Evolutionary conservation across 768 basidiomycete species (phyloP).

Genomic region (Paxillus ammoniavirescens): DNA sequence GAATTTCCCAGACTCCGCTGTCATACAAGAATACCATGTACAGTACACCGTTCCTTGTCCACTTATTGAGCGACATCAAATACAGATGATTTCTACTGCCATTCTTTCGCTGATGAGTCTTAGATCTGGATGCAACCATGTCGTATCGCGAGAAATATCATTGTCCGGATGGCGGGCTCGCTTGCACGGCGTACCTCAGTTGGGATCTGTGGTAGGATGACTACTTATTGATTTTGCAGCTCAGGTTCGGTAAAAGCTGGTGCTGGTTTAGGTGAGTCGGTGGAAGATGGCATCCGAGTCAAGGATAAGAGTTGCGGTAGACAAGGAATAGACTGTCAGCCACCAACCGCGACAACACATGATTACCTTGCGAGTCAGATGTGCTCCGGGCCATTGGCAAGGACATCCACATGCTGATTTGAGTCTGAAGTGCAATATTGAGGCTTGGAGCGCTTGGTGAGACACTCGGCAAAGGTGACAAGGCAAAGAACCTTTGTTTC

Average conservation of each 20-base stretch:
- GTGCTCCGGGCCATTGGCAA: too few relatives aligned
- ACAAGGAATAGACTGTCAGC: background rate
- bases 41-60: background rate
- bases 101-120: background rate
- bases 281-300: background rate
- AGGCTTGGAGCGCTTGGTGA: too few relatives aligned
- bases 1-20: background rate
- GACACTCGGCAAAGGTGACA: too few relatives aligned
- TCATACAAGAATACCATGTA: background rate
- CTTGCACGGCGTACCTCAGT: slow-evolving; percentile 44
- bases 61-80: background rate
- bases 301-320: background rate
- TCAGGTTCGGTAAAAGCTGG: slow-evolving; percentile 34
- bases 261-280: slow-evolving; percentile 38
- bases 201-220: too few relatives aligned
- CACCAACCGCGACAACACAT: too few relatives aligned
- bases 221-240: slow-evolving; percentile 23
- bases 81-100: background rate
- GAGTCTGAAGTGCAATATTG: too few relatives aligned
- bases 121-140: background rate
- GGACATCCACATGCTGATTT: too few relatives aligned
- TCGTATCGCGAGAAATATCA: slow-evolving; percentile 41
- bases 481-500: slow-evolving; percentile 24
- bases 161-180: slow-evolving; percentile 54
- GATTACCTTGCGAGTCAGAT: too few relatives aligned